These are phyloP conservation scores for Tympanopsis confertula DNA, from an alignment of 2,329 filamentous ascomycete species.

Conservation along the genomic window DNA sequence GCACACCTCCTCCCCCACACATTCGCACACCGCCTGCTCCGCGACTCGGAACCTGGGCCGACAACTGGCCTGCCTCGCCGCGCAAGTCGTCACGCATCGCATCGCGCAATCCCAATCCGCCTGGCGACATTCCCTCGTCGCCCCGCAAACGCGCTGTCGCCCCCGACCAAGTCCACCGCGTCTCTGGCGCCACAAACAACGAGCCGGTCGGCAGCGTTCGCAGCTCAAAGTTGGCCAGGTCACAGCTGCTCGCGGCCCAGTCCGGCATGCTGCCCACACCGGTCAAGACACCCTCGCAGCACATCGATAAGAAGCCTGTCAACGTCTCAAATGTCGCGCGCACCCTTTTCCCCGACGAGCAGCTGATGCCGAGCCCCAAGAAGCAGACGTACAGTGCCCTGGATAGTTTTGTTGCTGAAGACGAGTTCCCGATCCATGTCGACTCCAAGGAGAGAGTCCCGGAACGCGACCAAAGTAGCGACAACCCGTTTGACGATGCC, in stretches of 20 bases:
- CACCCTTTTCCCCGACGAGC: slow-evolving; percentile 48
- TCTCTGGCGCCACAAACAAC: slow-evolving; percentile 4
- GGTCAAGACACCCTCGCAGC: slow-evolving; percentile 60
- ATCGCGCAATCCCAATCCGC: slow-evolving; percentile 27
- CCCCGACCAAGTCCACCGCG: slow-evolving; percentile 12
- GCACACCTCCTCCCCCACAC: slow-evolving; percentile 47
- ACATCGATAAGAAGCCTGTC: slow-evolving; percentile 34
- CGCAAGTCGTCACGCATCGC: slow-evolving; percentile 58
- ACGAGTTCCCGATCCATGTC: slow-evolving; percentile 65
- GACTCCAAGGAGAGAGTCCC: slow-evolving; percentile 71
- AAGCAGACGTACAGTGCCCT: slow-evolving; percentile 40
- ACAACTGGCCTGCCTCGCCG: slow-evolving; percentile 62
- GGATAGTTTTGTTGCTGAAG: slow-evolving; percentile 45
- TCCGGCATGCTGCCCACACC: slow-evolving; percentile 63
- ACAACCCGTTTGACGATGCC: slow-evolving; percentile 62
- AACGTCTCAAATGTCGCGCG: slow-evolving; percentile 43
- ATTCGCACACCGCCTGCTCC: slow-evolving; percentile 60
- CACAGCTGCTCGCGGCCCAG: slow-evolving; percentile 7
- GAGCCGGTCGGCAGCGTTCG: slow-evolving; percentile 5
- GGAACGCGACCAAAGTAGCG: slow-evolving; percentile 47
- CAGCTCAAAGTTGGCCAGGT: slow-evolving; percentile 6
- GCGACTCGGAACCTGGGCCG: slow-evolving; percentile 47
- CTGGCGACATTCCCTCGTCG: slow-evolving; percentile 40
- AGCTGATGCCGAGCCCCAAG: slow-evolving; percentile 44
- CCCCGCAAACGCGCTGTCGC: slow-evolving; percentile 21